Evolutionary conservation across 2,329 filamentous ascomycete genomes (phyloP).

Genomic region (Alternaria arbusti): DNA sequence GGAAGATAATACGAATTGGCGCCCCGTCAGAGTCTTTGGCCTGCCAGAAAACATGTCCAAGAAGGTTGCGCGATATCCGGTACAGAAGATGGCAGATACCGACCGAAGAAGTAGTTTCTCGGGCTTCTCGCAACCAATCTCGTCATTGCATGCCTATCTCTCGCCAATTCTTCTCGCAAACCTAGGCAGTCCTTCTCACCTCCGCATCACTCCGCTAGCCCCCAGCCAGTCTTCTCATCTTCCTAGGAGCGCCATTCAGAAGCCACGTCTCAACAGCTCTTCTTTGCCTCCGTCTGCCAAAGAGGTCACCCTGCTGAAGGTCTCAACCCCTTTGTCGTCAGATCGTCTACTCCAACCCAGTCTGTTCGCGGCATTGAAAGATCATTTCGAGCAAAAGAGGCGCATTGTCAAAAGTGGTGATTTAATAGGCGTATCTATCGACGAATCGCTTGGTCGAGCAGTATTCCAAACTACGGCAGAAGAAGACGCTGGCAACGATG

Average conservation of each 20-base stretch:
- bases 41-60: conserved; percentile 74
- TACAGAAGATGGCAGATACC: conserved; percentile 50
- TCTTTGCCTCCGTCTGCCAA: conserved; percentile 66
- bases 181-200: conserved; percentile 76
- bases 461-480: conserved; percentile 76
- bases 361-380: conserved; percentile 84
- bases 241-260: conserved; percentile 47
- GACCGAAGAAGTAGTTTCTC: conserved; percentile 59
- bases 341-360: conserved; percentile 85
- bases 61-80: conserved; percentile 61
- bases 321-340: conserved; percentile 86
- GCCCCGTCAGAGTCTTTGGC: conserved; percentile 87
- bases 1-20: conserved; percentile 69
- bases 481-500: conserved; percentile 67
- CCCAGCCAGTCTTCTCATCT: conserved; percentile 52
- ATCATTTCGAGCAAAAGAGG: conserved; percentile 82
- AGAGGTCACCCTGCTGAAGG: conserved; percentile 86
- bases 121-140: conserved; percentile 32
- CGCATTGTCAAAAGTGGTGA: conserved; percentile 87
- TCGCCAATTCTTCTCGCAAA: conserved; percentile 90
- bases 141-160: conserved; percentile 64
- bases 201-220: conserved; percentile 77
- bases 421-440: conserved; percentile 85
- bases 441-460: conserved; percentile 81
- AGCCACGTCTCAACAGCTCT: conserved; percentile 51